phyloP scores from a whole-genome alignment of 768 basidiomycete genomes.

The Gelatoporia subvermispora region DNA sequence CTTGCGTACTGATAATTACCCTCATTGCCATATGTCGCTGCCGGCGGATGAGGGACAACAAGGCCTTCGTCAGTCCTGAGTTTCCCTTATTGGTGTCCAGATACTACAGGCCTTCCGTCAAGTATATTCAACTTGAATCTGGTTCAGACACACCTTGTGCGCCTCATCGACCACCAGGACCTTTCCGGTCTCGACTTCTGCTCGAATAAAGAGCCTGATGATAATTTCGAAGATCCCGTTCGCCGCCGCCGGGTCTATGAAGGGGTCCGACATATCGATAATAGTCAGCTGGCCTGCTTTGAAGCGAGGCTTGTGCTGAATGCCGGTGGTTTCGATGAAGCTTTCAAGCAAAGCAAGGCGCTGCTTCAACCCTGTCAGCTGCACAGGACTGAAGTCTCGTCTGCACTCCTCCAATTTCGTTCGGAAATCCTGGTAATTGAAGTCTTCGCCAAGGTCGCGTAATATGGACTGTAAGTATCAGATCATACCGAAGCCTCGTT shows the following conservation, averaged over 20 bases:
- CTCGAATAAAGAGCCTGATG: conserved; percentile 56
- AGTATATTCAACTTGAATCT: too few species aligned
- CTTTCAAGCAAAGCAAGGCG: conserved; percentile 56
- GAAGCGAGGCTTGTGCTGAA: conserved; percentile 34
- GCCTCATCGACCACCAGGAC: conserved; percentile 72
- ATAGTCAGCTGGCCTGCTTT: conserved; percentile 56
- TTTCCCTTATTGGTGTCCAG: conserved; percentile 42
- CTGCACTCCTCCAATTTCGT: conserved; percentile 40
- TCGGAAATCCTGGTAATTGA: conserved; percentile 47
- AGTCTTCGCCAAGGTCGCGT: conserved; percentile 58
- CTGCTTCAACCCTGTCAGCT: conserved; percentile 54
- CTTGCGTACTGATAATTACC: conserved; percentile 71
- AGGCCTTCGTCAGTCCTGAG: conserved; percentile 52
- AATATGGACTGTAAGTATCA: conserved; percentile 44
- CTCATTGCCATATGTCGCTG: conserved; percentile 71
- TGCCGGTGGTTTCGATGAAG: conserved; percentile 39
- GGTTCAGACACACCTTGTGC: conserved; percentile 48
- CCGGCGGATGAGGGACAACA: conserved; percentile 59
- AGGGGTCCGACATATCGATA: conserved; percentile 67
- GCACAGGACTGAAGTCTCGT: conserved; percentile 50
- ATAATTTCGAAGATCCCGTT: conserved; percentile 69
- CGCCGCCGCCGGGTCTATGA: conserved; percentile 61
- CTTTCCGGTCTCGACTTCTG: conserved; percentile 56
- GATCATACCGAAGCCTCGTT: neutral
- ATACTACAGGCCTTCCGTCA: conserved; percentile 38